phyloP scores from a whole-genome alignment of 768 basidiomycete species.

The Ramaria rubella region DNA sequence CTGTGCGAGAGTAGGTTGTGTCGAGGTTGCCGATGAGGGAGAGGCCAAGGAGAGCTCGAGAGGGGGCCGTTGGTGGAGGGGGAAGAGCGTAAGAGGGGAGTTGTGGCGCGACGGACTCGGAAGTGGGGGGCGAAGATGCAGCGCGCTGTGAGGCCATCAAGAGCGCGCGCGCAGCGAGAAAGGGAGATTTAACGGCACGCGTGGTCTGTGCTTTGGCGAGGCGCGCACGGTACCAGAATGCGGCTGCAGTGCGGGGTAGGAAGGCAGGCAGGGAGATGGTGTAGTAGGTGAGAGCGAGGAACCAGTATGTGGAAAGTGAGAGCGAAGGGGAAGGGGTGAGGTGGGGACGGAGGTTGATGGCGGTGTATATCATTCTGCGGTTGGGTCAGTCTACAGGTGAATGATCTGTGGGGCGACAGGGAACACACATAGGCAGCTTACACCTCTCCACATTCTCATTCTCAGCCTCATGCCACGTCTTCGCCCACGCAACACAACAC shows the following conservation, averaged over 20 bases:
- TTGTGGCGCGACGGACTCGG: not conserved
- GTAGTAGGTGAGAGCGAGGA: conserved; percentile 20
- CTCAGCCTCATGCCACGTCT: not conserved
- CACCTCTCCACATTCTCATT: not conserved
- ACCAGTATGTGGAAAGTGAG: conserved; percentile 11
- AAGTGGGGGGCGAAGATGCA: not conserved
- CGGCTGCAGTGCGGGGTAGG: conserved; percentile 11
- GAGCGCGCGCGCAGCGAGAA: conserved; percentile 16
- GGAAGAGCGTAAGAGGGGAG: not conserved
- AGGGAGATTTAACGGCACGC: conserved; percentile 13
- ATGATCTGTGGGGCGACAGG: not conserved
- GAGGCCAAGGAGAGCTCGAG: conserved; percentile 1
- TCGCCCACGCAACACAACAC: conserved; percentile 18
- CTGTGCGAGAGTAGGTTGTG: not conserved
- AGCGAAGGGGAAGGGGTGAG: conserved; percentile 10
- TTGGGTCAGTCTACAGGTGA: conserved; percentile 5
- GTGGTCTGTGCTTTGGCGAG: conserved; percentile 16
- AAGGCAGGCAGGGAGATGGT: conserved; percentile 18
- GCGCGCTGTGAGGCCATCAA: conserved; percentile 14
- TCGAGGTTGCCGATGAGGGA: conserved; percentile 6
- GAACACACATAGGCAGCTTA: not conserved
- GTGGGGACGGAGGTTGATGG: conserved; percentile 16
- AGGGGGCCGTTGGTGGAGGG: not conserved
- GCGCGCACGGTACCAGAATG: conserved; percentile 19
- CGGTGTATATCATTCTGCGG: conserved; percentile 15